A percentile compares a stretch with the other conserved stretches of the same genome.
phyloP scores from a whole-genome alignment of 306 rosid genomes.

The Lathyrus aphaca region DNA sequence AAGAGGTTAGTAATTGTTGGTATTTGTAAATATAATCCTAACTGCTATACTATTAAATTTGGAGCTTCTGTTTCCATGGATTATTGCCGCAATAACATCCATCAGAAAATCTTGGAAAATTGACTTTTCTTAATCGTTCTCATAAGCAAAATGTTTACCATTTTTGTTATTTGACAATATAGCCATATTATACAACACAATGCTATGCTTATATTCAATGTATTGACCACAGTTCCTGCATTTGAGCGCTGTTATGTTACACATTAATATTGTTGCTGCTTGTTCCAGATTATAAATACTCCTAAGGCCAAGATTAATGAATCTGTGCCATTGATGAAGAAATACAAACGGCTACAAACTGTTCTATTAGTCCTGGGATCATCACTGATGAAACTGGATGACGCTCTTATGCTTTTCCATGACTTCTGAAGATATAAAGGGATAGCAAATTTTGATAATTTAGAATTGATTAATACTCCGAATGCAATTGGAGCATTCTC shows the following conservation, averaged over 20 bases:
- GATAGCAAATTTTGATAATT: constrained; percentile 28
- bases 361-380: constrained; percentile 53
- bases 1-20: constrained; percentile 56
- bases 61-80: constrained; percentile 23
- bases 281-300: constrained; percentile 58
- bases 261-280: constrained; percentile 23
- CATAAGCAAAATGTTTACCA: constrained; percentile 2
- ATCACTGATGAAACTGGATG: constrained; percentile 78
- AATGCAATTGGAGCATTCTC: not conserved
- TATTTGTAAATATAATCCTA: no score
- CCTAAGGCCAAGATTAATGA: constrained; percentile 49
- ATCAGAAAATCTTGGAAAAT: constrained; percentile 18
- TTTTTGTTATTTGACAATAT: constrained; percentile 3
- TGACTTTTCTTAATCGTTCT: constrained; percentile 4
- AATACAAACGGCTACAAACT: constrained; percentile 39
- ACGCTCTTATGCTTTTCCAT: constrained; percentile 89
- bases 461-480: not conserved
- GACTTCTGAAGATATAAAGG: constrained; percentile 57
- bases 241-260: constrained; percentile 31
- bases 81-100: constrained; percentile 2
- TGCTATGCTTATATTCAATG: not conserved
- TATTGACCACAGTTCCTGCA: constrained; percentile 8
- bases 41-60: not conserved
- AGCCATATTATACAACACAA: not conserved
- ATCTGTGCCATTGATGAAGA: constrained; percentile 48